A percentile compares a stretch with the other conserved stretches of the same genome.
phyloP scores from a whole-genome alignment of 108 stramenopile genomes.

The Conticribra guillardii region DNA sequence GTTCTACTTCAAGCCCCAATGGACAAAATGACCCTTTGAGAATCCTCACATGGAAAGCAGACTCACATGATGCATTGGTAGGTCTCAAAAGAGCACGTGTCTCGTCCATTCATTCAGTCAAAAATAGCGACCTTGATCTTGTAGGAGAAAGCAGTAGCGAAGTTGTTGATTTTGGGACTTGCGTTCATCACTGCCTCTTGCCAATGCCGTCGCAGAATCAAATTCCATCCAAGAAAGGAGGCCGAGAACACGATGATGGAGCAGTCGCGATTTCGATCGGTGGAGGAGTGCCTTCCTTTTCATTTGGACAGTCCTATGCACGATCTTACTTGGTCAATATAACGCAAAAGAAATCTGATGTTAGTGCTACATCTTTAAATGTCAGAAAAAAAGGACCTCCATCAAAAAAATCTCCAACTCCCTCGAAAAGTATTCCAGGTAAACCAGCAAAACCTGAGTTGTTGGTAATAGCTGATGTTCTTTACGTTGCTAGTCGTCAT shows the following conservation, averaged over 20 bases:
- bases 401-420: no score
- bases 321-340: conserved; percentile 14
- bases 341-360: background rate
- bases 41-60: background rate
- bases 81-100: background rate
- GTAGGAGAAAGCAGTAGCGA: no score
- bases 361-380: background rate
- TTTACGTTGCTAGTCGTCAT: conserved; percentile 58
- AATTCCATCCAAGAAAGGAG: background rate
- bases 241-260: conserved; percentile 1
- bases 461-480: conserved; percentile 47
- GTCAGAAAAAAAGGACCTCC: background rate
- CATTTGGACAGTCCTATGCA: conserved; percentile 59
- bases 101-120: conserved; percentile 11
- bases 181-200: conserved; percentile 63
- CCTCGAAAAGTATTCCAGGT: no score
- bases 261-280: conserved; percentile 52
- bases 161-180: conserved; percentile 54
- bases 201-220: conserved; percentile 27
- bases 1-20: no score
- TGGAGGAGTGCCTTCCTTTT: conserved; percentile 81
- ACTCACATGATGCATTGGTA: background rate
- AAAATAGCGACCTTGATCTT: no score
- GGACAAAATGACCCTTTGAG: no score
- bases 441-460: background rate